Conservation (phyloP, 2,329 filamentous ascomycete genomes). For the Sarocladiaceae sp. region DNA sequence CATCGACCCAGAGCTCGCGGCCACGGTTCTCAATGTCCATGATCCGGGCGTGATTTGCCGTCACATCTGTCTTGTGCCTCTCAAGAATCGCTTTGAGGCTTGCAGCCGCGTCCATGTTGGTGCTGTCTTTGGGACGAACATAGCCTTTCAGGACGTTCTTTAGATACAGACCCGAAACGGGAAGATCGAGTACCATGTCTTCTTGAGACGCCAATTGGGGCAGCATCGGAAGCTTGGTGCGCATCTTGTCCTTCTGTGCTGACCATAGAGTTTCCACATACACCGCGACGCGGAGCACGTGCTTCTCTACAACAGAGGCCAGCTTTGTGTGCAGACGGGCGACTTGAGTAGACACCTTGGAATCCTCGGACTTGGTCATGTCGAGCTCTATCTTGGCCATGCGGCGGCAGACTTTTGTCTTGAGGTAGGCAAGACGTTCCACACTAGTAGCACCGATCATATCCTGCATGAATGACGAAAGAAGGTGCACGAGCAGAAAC, state of each 20-base stretch:
- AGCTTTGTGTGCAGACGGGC: neutral
- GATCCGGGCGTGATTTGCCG: neutral
- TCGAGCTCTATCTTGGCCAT: constrained; percentile 7
- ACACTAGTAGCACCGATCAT: constrained; percentile 12
- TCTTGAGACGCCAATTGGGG: neutral
- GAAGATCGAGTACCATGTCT: neutral
- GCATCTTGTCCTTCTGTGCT: neutral
- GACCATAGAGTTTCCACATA: neutral
- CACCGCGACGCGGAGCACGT: neutral
- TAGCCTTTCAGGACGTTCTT: neutral
- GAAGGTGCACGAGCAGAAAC: constrained; percentile 42
- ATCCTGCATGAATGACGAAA: constrained; percentile 41
- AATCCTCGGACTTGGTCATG: neutral
- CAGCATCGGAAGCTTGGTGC: neutral
- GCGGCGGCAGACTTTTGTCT: constrained; percentile 2
- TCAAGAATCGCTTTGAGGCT: neutral
- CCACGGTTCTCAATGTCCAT: neutral
- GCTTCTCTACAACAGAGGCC: neutral
- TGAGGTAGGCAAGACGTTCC: constrained; percentile 12
- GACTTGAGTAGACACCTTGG: neutral
- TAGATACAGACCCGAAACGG: neutral
- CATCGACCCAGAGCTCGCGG: neutral
- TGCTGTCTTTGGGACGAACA: neutral
- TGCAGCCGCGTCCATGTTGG: neutral
- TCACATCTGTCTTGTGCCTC: neutral